Evolutionary conservation across 2,329 filamentous ascomycete species (phyloP).

Genomic region (Exserohilum turcica): DNA sequence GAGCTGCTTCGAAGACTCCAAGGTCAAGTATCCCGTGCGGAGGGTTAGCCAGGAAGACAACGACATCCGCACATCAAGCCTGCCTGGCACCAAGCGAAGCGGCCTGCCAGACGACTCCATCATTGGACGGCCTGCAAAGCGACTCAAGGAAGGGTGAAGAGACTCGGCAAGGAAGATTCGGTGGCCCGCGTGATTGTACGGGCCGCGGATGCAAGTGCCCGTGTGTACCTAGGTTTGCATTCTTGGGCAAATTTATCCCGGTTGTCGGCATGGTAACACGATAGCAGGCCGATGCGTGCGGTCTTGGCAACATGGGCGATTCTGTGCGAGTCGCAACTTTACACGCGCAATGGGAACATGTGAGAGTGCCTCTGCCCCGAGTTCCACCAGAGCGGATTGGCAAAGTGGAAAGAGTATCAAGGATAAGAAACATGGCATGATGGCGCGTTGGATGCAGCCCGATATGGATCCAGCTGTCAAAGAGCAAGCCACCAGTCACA

Average conservation of each 20-base stretch:
- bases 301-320: conserved; percentile 5
- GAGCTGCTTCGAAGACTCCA: conserved; percentile 90
- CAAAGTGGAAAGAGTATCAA: background rate
- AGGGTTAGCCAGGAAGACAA: conserved; percentile 94
- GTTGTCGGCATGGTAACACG: conserved; percentile 8
- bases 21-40: conserved; percentile 85
- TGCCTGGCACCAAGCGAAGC: conserved; percentile 89
- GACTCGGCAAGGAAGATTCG: background rate
- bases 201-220: conserved; percentile 7
- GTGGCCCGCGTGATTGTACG: background rate
- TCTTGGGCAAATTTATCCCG: conserved; percentile 8
- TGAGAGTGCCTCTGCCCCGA: background rate
- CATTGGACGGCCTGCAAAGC: conserved; percentile 60
- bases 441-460: background rate
- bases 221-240: conserved; percentile 6
- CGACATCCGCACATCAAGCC: conserved; percentile 86
- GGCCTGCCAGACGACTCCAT: conserved; percentile 81
- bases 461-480: conserved; percentile 6
- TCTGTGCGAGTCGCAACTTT: conserved; percentile 10
- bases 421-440: background rate
- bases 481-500: conserved; percentile 6
- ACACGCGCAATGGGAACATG: background rate
- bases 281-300: background rate
- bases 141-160: conserved; percentile 55
- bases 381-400: conserved; percentile 1